Base-by-base conservation (phyloP, 441 rosid species). In the Populus trichocarpa region DNA sequence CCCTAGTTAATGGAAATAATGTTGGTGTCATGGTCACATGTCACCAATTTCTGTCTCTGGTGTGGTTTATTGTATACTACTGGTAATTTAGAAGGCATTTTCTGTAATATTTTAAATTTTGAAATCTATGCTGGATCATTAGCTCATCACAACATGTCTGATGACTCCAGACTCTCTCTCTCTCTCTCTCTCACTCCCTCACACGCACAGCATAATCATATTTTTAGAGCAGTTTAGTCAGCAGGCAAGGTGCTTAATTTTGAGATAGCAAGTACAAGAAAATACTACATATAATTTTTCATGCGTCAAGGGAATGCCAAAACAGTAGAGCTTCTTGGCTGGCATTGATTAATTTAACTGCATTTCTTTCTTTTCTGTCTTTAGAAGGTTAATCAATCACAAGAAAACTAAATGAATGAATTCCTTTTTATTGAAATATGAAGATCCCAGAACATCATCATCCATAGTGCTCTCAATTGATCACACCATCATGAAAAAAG, bases 391-490 rank as follows among this genome's bases (percentile, higher is more conserved):
- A 26, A 26, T 26, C 28, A 26, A 30, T 30, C 32, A 30, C 32
- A 30, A 30, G 3, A 30, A 30, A 30, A 59, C 28, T 11, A 66
- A 75, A 74, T 64, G 63, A 81, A 77, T 16, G 23, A 76, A 73
- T 74, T 53, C 36, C 10, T 73, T 70, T 79, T 83, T 77, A 70
- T 79, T 72, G 36, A 78, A 80, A 63, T 46, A 38, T 65, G 67
- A 79, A 77, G 69, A 77, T 71, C 38, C 75, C 80, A 46, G 50
- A 80, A 73, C 73, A 80, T 69, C 71, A 64, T 66, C 78, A 78
- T 70, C 69, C 75, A 67, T 57, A 84, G 73, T 76, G 67, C 30
- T 77, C 83, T 78, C 73, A 74, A 77, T 69, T 59, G 64, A 68
- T 81, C 77, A 38, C 53, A 68, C 67, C 70, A 74, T 46, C 53